These are phyloP conservation scores for Solanum chacoense DNA, from an alignment of 305 asterid genomes.

Conservation along the genomic window DNA sequence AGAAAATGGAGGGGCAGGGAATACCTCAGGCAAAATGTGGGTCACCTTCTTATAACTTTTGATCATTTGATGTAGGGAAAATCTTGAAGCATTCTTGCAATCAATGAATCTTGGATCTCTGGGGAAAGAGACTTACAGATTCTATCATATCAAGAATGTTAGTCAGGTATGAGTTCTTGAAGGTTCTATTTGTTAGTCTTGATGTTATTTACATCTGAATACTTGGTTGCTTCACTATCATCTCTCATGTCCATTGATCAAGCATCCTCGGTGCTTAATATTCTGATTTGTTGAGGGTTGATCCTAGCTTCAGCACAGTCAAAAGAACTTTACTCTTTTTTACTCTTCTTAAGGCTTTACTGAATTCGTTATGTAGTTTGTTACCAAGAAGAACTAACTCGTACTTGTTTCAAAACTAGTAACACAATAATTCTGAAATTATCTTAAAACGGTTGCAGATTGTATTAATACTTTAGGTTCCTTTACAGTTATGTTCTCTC, in stretches of 20 bases:
- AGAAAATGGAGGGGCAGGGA: neutral
- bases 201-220: neutral
- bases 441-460: neutral
- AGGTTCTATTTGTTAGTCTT: neutral
- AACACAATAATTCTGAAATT: neutral
- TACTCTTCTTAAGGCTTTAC: neutral
- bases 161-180: conserved; percentile 46
- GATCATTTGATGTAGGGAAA: conserved; percentile 45
- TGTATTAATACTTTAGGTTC: neutral
- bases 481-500: neutral
- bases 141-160: conserved; percentile 65
- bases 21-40: neutral
- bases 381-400: neutral
- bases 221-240: neutral
- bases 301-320: neutral
- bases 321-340: neutral
- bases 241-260: neutral
- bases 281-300: neutral
- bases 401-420: neutral
- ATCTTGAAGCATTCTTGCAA: conserved; percentile 38
- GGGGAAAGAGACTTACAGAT: conserved; percentile 35
- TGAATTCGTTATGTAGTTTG: neutral
- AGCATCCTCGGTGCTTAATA: neutral
- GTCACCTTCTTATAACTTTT: neutral
- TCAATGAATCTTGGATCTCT: conserved; percentile 25